Evolutionary conservation across 768 basidiomycete genomes (phyloP).

Genomic region (Serendipita sp.): DNA sequence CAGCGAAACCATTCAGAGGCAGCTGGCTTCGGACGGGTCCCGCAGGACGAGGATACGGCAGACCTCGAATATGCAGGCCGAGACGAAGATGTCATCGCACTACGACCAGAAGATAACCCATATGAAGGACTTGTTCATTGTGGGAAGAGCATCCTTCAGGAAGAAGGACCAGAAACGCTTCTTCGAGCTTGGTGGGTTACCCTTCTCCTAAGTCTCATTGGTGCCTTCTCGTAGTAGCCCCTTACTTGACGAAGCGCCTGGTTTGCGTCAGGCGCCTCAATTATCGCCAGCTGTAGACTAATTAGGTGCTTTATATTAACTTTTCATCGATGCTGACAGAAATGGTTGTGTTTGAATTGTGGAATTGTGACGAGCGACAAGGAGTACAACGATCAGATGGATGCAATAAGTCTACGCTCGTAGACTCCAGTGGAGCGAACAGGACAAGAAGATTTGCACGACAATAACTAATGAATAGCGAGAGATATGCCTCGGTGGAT

Average conservation of each 20-base stretch:
- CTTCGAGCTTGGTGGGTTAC: constrained; percentile 76
- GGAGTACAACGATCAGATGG: background rate
- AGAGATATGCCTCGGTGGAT: background rate
- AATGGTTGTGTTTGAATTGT: background rate
- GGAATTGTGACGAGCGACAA: background rate
- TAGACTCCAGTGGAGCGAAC: background rate
- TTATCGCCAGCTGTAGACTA: background rate
- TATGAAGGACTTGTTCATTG: constrained; percentile 63
- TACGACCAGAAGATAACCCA: constrained; percentile 64
- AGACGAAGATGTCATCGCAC: constrained; percentile 72
- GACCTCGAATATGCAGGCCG: constrained; percentile 44
- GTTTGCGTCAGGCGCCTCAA: background rate
- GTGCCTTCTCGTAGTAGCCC: constrained; percentile 7
- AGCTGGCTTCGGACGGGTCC: constrained; percentile 53
- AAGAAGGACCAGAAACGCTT: constrained; percentile 58
- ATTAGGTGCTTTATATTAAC: no score
- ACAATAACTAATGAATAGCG: background rate
- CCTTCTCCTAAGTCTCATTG: constrained; percentile 9
- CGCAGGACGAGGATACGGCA: constrained; percentile 56
- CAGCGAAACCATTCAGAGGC: constrained; percentile 64
- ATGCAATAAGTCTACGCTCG: background rate
- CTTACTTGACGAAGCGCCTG: no score
- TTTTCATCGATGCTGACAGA: background rate
- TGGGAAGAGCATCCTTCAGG: constrained; percentile 54
- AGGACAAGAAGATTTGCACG: background rate